Evolutionary conservation across 177 flowering plant species (phyloP).

Genomic region (Tripterygium wilfordii): DNA sequence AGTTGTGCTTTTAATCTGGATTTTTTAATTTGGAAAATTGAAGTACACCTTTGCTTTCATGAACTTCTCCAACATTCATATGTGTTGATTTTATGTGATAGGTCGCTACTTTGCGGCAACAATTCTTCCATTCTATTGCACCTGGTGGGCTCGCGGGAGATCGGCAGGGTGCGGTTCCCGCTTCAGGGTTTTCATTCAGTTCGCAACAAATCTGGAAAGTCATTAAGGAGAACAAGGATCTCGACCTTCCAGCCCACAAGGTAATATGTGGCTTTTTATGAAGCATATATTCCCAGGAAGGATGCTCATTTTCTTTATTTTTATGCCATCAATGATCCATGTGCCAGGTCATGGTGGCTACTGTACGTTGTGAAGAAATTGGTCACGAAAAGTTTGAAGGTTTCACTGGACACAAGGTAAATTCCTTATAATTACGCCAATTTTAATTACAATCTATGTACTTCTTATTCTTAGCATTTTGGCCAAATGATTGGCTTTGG

Average conservation of each 20-base stretch:
- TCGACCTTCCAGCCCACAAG: conserved; percentile 97
- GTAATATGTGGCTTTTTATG: too few species aligned
- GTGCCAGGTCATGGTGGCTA: conserved; percentile 94
- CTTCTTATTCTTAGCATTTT: too few species aligned
- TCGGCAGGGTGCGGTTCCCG: conserved; percentile 85
- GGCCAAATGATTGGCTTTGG: too few species aligned
- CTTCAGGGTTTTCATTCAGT: conserved; percentile 93
- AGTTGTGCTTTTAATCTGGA: too few species aligned
- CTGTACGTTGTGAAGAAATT: conserved; percentile 99
- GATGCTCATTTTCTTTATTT: neutral
- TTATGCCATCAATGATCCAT: conserved; percentile 4
- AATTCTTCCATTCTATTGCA: conserved; percentile 80
- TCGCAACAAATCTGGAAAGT: conserved; percentile 87
- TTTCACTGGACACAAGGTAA: conserved; percentile 69
- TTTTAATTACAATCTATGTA: too few species aligned
- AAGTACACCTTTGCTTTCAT: neutral
- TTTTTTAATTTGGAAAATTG: too few species aligned
- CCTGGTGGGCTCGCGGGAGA: conserved; percentile 99
- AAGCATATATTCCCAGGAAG: too few species aligned
- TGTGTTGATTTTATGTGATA: conserved; percentile 19
- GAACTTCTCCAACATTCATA: neutral
- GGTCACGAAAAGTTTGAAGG: conserved; percentile 64
- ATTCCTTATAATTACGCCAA: too few species aligned
- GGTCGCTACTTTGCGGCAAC: conserved; percentile 74
- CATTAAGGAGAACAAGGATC: conserved; percentile 91